Base-by-base conservation (phyloP, 2,329 filamentous ascomycete genomes). In the Trichoderma breve region DNA sequence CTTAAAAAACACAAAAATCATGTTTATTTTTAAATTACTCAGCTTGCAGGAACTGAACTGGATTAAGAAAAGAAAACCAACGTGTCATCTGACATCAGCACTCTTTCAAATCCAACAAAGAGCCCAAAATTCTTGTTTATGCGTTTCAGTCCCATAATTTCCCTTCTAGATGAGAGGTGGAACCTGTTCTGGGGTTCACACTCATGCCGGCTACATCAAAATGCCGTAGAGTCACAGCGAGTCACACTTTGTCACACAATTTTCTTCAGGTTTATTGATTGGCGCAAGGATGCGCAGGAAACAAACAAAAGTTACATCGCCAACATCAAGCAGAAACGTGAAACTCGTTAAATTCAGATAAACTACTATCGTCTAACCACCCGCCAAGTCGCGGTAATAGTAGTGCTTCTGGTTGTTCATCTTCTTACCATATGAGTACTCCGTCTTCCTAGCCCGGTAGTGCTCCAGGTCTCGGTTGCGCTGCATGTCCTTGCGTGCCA, bases 391-490 rank as follows among this genome's bases (percentile, higher is more conserved):
- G 67, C 81, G 85, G 82, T 87, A 87, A 78, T 87, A 87, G 81
- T 87, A 89, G 76, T 83, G 84, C 79, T 88, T 87, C 81, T 97
- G 93, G 85, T 88, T 88, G 83, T 98, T 97, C 73, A 84, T 86
- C 77, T 88, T 88, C 84, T 89, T 92, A 78, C 95, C 91, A 77
- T 94, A 87, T 36, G 88, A 87, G 83, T 90, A 92, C 74, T 92
- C 87, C 76, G 91, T 91, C 74, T 86, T 86, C 78, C 88, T 89
- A 74, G 87, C 84, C 32, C 88, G 86, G 66, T 88, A 85, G 74
- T 91, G 86, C 76, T 91, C 89, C 71, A 88, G 84, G 78, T 90
- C 92, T 73, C 89, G 86, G 71, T 91, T 89, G 77, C 91, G 88
- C 81, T 91, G 90, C 82, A 95, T 92, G 9, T 88, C 86, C 61